Conservation (phyloP, 1,139 yeast species). For the Suhomyces panamericanus region DNA sequence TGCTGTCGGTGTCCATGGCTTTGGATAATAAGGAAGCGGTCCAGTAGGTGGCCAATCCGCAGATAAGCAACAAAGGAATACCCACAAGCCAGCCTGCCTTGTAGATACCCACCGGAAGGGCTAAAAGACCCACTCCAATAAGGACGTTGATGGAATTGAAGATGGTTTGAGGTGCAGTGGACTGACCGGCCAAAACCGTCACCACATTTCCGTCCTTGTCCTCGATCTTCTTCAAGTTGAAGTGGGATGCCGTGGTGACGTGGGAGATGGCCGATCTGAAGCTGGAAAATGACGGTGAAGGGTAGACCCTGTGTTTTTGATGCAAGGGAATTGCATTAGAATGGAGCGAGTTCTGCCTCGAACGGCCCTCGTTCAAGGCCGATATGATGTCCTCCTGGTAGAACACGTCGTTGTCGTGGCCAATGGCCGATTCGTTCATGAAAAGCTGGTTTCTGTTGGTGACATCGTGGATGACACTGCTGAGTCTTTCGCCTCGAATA, state of each 20-base stretch:
- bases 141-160: constrained; percentile 50
- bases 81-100: constrained; percentile 51
- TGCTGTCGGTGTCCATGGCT: constrained; percentile 67
- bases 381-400: constrained; percentile 41
- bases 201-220: constrained; percentile 72
- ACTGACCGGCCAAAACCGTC: constrained; percentile 77
- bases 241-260: constrained; percentile 51
- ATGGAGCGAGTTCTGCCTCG: constrained; percentile 28
- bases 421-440: constrained; percentile 18
- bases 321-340: constrained; percentile 26
- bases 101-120: constrained; percentile 48
- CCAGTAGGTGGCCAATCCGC: constrained; percentile 48
- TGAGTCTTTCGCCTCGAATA: constrained; percentile 60
- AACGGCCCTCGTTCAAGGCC: constrained; percentile 31
- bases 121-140: constrained; percentile 52
- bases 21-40: constrained; percentile 43
- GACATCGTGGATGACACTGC: constrained; percentile 49
- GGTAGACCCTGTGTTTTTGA: constrained; percentile 21
- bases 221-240: constrained; percentile 65
- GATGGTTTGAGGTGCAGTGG: constrained; percentile 55
- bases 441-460: constrained; percentile 31
- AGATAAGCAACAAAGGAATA: constrained; percentile 36
- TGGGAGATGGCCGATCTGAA: constrained; percentile 36
- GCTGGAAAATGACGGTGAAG: constrained; percentile 40
- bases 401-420: constrained; percentile 37